A percentile compares a stretch with the other conserved stretches of the same genome.
These are phyloP conservation scores for Porcisia hertigi DNA, from an alignment of 208 protist genomes.

Conservation along the genomic window DNA sequence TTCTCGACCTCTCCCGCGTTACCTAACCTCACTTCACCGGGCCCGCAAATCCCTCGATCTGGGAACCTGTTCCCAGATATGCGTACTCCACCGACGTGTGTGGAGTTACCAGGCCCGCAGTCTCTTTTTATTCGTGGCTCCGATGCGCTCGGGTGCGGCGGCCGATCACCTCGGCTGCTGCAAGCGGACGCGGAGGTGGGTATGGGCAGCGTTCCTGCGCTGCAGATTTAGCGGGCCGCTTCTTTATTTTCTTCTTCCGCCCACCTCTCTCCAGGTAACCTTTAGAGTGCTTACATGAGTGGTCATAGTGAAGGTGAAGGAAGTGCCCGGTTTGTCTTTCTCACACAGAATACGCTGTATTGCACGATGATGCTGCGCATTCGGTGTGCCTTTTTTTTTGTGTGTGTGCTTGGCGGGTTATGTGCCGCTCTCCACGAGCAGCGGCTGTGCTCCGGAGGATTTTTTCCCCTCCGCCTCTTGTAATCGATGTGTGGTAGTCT, in stretches of 20 bases:
- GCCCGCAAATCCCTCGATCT: background rate
- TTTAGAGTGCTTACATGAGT: background rate
- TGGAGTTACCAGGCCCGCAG: constrained; percentile 29
- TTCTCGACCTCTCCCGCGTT: background rate
- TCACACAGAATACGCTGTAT: background rate
- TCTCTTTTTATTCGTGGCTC: constrained; percentile 25
- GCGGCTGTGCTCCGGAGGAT: no score
- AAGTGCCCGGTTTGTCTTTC: background rate
- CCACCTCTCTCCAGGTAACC: background rate
- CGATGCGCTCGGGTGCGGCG: constrained; percentile 18
- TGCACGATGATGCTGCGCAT: constrained; percentile 9
- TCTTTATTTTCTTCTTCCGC: background rate
- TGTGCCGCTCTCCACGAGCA: background rate
- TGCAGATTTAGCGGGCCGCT: background rate
- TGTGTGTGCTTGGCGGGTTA: background rate
- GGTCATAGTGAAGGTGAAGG: background rate
- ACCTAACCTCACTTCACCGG: background rate
- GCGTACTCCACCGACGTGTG: constrained; percentile 24
- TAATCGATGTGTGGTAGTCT: no score
- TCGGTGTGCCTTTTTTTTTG: no score
- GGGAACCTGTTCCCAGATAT: background rate
- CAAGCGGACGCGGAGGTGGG: background rate
- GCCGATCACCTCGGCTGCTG: constrained; percentile 11
- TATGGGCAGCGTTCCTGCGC: background rate
- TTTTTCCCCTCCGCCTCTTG: no score